These are phyloP conservation scores for Stemphylium lycopersici DNA, from an alignment of 2,329 filamentous ascomycete genomes.

Conservation along the genomic window DNA sequence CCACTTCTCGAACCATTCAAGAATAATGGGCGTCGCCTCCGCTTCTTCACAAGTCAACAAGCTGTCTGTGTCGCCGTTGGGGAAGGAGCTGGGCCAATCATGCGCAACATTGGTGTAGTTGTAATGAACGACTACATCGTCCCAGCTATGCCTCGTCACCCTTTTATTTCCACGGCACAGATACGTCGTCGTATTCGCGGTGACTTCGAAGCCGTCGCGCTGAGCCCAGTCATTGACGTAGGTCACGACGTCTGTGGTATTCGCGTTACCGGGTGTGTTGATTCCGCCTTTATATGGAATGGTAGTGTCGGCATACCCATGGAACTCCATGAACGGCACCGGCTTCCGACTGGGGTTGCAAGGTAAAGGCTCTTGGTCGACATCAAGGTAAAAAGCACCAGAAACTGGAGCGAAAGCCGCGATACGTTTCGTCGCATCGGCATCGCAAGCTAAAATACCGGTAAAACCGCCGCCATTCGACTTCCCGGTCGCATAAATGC, in stretches of 20 bases:
- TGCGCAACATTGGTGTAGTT: constrained; percentile 48
- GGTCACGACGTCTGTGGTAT: constrained; percentile 22
- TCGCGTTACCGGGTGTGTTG: constrained; percentile 29
- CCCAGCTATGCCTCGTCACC: constrained; percentile 33
- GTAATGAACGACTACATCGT: constrained; percentile 49
- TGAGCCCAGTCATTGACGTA: constrained; percentile 50
- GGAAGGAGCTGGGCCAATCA: constrained; percentile 49
- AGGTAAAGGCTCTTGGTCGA: constrained; percentile 22
- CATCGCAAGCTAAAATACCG: constrained; percentile 56
- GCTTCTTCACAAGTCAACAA: constrained; percentile 37
- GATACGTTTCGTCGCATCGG: constrained; percentile 50
- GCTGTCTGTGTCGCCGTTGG: constrained; percentile 35
- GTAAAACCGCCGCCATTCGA: constrained; percentile 63
- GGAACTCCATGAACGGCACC: constrained; percentile 54
- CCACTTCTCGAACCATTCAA: constrained; percentile 42
- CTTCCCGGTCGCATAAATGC: constrained; percentile 58
- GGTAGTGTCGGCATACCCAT: constrained; percentile 51
- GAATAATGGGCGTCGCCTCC: constrained; percentile 40
- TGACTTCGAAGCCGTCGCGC: constrained; percentile 40
- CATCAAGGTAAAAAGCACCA: constrained; percentile 54
- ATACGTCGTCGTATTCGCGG: constrained; percentile 33
- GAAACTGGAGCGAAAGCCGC: constrained; percentile 59
- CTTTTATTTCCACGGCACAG: constrained; percentile 40
- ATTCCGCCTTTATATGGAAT: constrained; percentile 51
- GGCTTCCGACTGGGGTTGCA: constrained; percentile 37